These are phyloP conservation scores for Psilocybe azurescens DNA, from an alignment of 768 basidiomycete genomes.

Conservation along the genomic window DNA sequence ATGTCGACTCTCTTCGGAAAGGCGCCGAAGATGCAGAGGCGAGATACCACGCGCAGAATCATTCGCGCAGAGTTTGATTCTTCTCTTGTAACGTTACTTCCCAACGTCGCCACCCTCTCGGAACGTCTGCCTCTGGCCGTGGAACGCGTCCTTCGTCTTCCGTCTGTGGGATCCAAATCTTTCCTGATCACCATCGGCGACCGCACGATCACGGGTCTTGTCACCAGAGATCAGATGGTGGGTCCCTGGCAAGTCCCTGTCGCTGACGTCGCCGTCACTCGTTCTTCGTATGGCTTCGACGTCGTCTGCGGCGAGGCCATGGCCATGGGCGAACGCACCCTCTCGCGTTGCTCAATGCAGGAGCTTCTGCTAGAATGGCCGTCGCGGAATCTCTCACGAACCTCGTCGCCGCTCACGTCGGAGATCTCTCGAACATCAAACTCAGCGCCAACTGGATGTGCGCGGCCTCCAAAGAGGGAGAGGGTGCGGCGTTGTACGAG, in stretches of 20 bases:
- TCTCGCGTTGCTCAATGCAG: slow-evolving; percentile 83
- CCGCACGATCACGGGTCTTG: slow-evolving; percentile 90
- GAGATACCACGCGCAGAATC: slow-evolving; percentile 54
- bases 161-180: slow-evolving; percentile 92
- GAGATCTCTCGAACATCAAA: slow-evolving; percentile 77
- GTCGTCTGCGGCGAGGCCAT: slow-evolving; percentile 89
- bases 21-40: slow-evolving; percentile 88
- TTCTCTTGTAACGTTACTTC: slow-evolving; percentile 69
- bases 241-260: slow-evolving; percentile 99
- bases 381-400: slow-evolving; percentile 95
- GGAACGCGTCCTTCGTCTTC: slow-evolving; percentile 85
- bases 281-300: slow-evolving; percentile 93
- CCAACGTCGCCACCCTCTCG: slow-evolving; percentile 39
- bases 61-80: slow-evolving; percentile 66
- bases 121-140: slow-evolving; percentile 68
- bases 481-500: slow-evolving; percentile 88
- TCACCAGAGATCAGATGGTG: slow-evolving; percentile 98
- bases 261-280: slow-evolving; percentile 95
- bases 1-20: slow-evolving; percentile 98
- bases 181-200: slow-evolving; percentile 99
- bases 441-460: slow-evolving; percentile 99
- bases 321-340: slow-evolving; percentile 98
- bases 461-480: slow-evolving; percentile 86
- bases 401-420: slow-evolving; percentile 79
- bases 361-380: slow-evolving; percentile 95